Evolutionary conservation across 805 yeast species (phyloP).

Genomic region (Candida hispaniensis): DNA sequence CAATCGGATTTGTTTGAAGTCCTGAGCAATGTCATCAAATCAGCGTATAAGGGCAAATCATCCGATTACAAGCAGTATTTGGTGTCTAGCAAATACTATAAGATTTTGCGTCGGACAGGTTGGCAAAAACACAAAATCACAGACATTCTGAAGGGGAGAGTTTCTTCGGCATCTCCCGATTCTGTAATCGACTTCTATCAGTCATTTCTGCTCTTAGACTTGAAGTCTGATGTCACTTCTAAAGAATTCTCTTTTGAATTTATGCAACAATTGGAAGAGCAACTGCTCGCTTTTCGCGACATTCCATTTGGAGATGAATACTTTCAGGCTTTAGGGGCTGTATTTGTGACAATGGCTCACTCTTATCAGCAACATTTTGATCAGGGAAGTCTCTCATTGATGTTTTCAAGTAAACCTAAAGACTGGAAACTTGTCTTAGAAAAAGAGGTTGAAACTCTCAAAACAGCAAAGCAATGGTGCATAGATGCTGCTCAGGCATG

Average conservation of each 20-base stretch:
- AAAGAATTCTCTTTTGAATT: slow-evolving; percentile 7
- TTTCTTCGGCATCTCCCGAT: slow-evolving; percentile 4
- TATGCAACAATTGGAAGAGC: slow-evolving; percentile 5
- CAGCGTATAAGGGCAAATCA: slow-evolving; percentile 6
- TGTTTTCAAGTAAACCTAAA: slow-evolving; percentile 4
- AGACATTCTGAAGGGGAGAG: slow-evolving; percentile 11
- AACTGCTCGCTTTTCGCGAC: slow-evolving; percentile 8
- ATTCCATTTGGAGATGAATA: slow-evolving; percentile 14
- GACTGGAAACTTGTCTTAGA: too few species aligned
- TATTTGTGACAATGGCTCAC: slow-evolving; percentile 11
- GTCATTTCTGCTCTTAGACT: slow-evolving; percentile 4
- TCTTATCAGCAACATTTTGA: slow-evolving; percentile 10
- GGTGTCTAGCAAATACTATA: slow-evolving; percentile 7
- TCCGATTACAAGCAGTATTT: slow-evolving; percentile 12
- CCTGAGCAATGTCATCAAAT: slow-evolving; percentile 5
- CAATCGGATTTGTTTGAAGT: slow-evolving; percentile 8
- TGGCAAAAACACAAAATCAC: slow-evolving; percentile 12
- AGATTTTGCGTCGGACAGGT: slow-evolving; percentile 13
- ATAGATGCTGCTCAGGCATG: slow-evolving; percentile 9
- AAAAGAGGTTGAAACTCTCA: too few species aligned
- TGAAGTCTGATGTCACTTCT: not conserved
- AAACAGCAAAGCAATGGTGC: slow-evolving; percentile 9
- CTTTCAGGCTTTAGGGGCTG: slow-evolving; percentile 9
- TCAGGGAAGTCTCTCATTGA: slow-evolving; percentile 2
- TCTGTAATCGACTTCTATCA: slow-evolving; percentile 5